Evolutionary conservation across 495 filamentous ascomycete genomes (phyloP), one percentile per base, ranked within the genome.

Genomic region (Astrothelium macrocarpum): DNA sequence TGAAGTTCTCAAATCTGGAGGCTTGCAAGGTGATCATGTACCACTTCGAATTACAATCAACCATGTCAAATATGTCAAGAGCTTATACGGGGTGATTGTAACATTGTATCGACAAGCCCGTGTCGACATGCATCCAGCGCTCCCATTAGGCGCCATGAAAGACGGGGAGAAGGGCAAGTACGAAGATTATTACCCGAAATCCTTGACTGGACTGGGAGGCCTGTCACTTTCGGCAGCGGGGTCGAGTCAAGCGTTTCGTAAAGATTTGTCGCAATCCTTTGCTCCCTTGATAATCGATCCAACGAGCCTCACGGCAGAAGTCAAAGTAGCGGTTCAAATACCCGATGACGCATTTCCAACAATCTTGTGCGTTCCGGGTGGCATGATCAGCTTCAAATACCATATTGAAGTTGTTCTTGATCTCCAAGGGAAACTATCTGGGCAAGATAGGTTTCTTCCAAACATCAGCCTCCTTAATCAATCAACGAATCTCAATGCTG

Each of bases 301-400:
- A 1, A 76, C 73, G 18, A 89, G 84, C n/a, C 80, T 96, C 63
- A 86, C 84, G 20, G 82, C 90, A 0, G 84, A 85, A 59, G 81
- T 97, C 59, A 91, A 84, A 26, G 87, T 90, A 1, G 89, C 87
- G 20, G 83, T 98, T 1, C 83, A 90, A 60, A 84, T 96, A 26
- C 94, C 94, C 0, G 90, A 92, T 65, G 91, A 96, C 66, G 84
- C 85, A 0, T 98, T 98, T 68, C 93, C 94, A 1, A 95, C 92
- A 7, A 97, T 98, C 64, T 86, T 83, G 14, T 85, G 83, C 62
- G 90, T 96, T 2, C 94, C 94, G 0, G 90, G 92, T 25, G 84
- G 86, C 28, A 91, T 96, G 82, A 95, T 98, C 65, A 89, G 85
- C 65, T 97, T 98, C 75, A 88, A 87, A 67, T 97, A 98, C 71